Base-by-base conservation (phyloP, 1,139 yeast species). In the Geotrichum cucujoidarum region DNA sequence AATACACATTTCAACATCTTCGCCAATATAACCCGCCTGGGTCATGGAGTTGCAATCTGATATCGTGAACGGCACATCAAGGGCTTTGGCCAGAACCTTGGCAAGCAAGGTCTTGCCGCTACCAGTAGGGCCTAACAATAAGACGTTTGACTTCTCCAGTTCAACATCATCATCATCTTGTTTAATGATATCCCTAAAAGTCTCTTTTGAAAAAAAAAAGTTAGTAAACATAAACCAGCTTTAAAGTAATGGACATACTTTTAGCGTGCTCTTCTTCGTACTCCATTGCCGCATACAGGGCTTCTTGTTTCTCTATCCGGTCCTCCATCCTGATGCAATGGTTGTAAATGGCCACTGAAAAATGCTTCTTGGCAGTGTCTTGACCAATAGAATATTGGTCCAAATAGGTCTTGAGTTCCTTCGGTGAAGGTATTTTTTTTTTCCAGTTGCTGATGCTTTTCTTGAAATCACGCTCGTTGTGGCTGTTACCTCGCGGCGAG, bases 21-120 rank as follows among this genome's bases (percentile, higher is more conserved):
- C 81, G 21, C 81, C 81, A 43, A 77, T 75, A 55, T 77, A 77
- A 7, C 81, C 81, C 0, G 81, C 79, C 57, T 77, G 81, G 0
- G 81, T 77, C 53, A 77, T 56, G 40, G 77, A 75, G 0, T 81
- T 77, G 57, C 81, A 77, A 54, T 77, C 81, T 3, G 77, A 74
- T 13, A 77, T 75, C 0, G 78, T 72, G 39, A 76, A 72, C 3
- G 81, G 80, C 18, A 77, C 77, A 35, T 75, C 72, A 39, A 77
- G 57, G 1, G 70, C 64, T 30, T 66, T 65, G 0, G 81, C 80
- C 37, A 77, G 60, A 0, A 79, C 75, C 40, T 73, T 68, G 0
- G 81, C 80, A 34, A 77, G 64, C 22, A 76, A 56, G 0, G 81
- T 76, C 58, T 77, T 76, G 24, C 81, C 80, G 2, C 78, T 72